These are phyloP conservation scores for Gastrolobium bilobum DNA, from an alignment of 306 rosid species.

Conservation along the genomic window DNA sequence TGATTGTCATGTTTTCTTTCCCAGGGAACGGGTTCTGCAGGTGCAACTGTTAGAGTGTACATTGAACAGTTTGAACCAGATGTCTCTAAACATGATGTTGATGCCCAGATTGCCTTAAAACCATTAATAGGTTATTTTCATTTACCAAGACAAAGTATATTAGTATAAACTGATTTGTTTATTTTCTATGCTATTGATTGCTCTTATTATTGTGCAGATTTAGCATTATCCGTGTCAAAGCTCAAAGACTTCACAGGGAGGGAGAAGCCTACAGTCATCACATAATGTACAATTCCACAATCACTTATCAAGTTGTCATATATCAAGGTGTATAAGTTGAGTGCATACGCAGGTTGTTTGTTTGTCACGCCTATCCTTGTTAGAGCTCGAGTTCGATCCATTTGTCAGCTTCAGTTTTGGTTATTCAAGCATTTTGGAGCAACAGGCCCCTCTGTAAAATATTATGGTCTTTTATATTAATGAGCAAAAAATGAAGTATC, in stretches of 20 bases:
- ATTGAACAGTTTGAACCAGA: slow-evolving; percentile 92
- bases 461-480: slow-evolving; percentile 38
- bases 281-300: slow-evolving; percentile 59
- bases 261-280: slow-evolving; percentile 95
- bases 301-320: slow-evolving; percentile 27
- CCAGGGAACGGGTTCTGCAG: slow-evolving; percentile 99
- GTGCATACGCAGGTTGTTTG: slow-evolving; percentile 48
- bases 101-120: slow-evolving; percentile 89
- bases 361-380: slow-evolving; percentile 15
- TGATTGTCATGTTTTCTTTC: slow-evolving; percentile 37
- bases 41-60: slow-evolving; percentile 93
- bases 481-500: slow-evolving; percentile 28
- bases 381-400: slow-evolving; percentile 48
- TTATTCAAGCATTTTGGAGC: slow-evolving; percentile 42
- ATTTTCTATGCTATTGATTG: neutral
- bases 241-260: slow-evolving; percentile 95
- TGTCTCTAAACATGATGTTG: slow-evolving; percentile 77
- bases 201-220: slow-evolving; percentile 63
- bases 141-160: slow-evolving; percentile 6
- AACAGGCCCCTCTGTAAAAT: slow-evolving; percentile 36
- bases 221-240: slow-evolving; percentile 85
- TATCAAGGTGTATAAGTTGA: slow-evolving; percentile 27
- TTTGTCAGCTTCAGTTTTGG: slow-evolving; percentile 41
- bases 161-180: slow-evolving; percentile 17
- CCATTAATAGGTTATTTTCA: slow-evolving; percentile 80